Base-by-base conservation (phyloP, 2,329 filamentous ascomycete species). In the Trichoderma simmonsii region DNA sequence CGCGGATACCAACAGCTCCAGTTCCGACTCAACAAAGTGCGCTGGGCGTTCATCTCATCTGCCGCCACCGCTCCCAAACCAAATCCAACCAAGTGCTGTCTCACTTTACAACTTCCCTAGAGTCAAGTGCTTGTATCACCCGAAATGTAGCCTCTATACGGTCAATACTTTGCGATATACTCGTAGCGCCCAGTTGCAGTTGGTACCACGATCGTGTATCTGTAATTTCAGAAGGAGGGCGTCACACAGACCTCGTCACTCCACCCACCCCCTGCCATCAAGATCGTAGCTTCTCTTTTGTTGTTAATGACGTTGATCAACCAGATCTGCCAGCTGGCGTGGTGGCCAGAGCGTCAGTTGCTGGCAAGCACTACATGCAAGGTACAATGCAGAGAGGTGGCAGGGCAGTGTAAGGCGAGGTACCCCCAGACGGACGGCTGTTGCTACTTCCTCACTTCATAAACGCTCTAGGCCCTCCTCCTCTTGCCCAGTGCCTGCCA, bases 271-370 rank as follows among this genome's bases (percentile, higher is more conserved):
- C 65, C 34, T 60, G 28, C 36, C 32, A 48, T n/a, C 14, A 8
- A 69, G 36, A 69, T 61, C 56, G 65, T 36, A 60, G 56, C 54
- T 69, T 48, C 56, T 60, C 28, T 32, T 48, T 59, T 26, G 14
- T 30, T 30, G 39, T 48, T 15, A 34, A 69, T 60, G 65, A 69
- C 65, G 65, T 69, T 69, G 14, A 28, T 60, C 65, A 43, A 15
- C 54, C 65, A 59, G 36, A 69, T 60, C 65, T 60, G 65, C 65
- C 65, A 69, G 65, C 36, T 69, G 65, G 65, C 56, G 65, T 59
- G 65, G 26, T 43, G 54, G 24, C 65, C 28, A 43, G 65, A 69
- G n/a, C 36, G 14, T 48, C 56, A 69, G 39, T 30, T 34, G 56
- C 4, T 6, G 36, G 65, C 56, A 69, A 39, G 56, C 28, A 60